Base-by-base conservation (phyloP, 768 basidiomycete species). In the Russula virescens region DNA sequence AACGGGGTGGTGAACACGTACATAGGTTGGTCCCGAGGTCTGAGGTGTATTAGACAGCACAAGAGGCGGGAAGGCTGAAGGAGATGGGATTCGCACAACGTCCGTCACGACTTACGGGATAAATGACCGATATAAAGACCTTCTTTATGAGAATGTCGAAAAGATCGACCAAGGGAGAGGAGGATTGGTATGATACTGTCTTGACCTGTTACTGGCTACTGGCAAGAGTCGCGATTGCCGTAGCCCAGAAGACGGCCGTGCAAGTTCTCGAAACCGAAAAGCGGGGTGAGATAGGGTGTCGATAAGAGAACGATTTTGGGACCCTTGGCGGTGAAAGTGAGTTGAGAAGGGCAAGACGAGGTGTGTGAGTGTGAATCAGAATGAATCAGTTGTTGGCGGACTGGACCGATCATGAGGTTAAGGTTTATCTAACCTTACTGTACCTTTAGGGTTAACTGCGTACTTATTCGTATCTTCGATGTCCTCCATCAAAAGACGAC, bases 401-500 rank as follows among this genome's bases (percentile, higher is more conserved):
- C 38, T 11, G 13, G 38, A 38, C 25, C 26, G 16, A 19, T 19
- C 5, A 8, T 49, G 28, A 26, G 48, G 48, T 49, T 49, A 28
- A 49, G 50, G 52, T 54, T 40, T 54, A 40, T 54, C 35, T 38
- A 18, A 53, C 19, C 11, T 28, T 35, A 38, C 8, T 11, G 10
- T 38, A 38, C 8, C 38, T 11, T 38, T 38, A 38, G 38, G 38
- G 38, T 38, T 38, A 38, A 31, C 31, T 31, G 34, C 5, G 34
- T 35, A 5, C 38, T 38, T 11, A 38, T 38, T 38, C 38, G 23
- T 42, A 31, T 55, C 54, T 26, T 45, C 45, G 14, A 63, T 56
- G 59, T 50, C 64, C 55, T 49, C 55, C 46, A 47, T 45, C 34
- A 67, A 67, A 59, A 47, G 66, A 45, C 60, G 52, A 19, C 51